Percentiles rank a stretch among this genome's conserved stretches.
These are phyloP conservation scores for Lenwebbia sp. DNA, from an alignment of 345 rosid genomes.

Conservation along the genomic window DNA sequence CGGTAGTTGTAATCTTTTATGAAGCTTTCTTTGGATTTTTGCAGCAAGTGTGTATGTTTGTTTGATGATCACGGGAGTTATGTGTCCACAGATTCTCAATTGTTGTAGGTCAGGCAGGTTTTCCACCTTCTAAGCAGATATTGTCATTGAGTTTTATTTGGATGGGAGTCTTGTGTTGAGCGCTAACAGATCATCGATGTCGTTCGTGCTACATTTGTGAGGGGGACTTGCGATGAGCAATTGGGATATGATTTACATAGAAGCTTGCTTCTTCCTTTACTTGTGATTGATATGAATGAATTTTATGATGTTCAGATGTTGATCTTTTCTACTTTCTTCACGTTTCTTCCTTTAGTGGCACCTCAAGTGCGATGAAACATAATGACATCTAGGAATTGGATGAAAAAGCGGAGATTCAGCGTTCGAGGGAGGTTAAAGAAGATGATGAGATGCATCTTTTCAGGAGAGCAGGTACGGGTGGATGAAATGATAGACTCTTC, in stretches of 20 bases:
- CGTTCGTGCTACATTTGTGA: neutral
- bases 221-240: neutral
- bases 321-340: neutral
- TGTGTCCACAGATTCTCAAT: neutral
- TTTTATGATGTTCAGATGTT: neutral
- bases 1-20: neutral
- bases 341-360: conserved; percentile 11
- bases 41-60: neutral
- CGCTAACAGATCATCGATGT: neutral
- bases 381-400: conserved; percentile 41
- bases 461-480: conserved; percentile 34
- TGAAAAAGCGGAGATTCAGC: conserved; percentile 16
- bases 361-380: conserved; percentile 19
- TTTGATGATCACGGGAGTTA: neutral
- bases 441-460: conserved; percentile 73
- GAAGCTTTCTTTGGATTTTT: neutral
- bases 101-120: neutral
- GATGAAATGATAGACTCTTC: conserved; percentile 48
- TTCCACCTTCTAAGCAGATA: neutral
- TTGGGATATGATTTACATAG: neutral
- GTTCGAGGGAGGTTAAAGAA: conserved; percentile 25
- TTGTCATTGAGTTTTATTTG: neutral
- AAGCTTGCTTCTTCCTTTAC: neutral
- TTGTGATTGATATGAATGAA: neutral
- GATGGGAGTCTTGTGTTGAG: neutral